phyloP scores from a whole-genome alignment of 768 basidiomycete genomes.

The Amanita rubescens region DNA sequence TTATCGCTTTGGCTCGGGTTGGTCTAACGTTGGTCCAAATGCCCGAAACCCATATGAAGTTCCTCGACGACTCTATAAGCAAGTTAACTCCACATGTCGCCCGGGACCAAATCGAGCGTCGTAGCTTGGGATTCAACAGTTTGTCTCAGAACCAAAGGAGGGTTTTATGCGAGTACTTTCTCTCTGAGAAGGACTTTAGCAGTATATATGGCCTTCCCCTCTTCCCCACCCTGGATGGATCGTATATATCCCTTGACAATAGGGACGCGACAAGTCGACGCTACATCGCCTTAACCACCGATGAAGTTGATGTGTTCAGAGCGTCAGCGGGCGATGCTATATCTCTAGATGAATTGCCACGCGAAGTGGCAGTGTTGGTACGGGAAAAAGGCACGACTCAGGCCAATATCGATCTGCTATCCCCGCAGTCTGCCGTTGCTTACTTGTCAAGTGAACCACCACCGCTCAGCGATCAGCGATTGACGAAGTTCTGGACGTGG shows the following conservation, averaged over 20 bases:
- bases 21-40: constrained; percentile 30
- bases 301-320: constrained; percentile 23
- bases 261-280: neutral
- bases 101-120: constrained; percentile 23
- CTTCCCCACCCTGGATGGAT: constrained; percentile 20
- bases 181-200: constrained; percentile 23
- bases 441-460: constrained; percentile 14
- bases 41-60: constrained; percentile 25
- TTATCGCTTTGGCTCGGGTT: constrained; percentile 23
- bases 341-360: constrained; percentile 20
- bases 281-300: constrained; percentile 22
- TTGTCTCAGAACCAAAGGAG: constrained; percentile 6
- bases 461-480: constrained; percentile 21
- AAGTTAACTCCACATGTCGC: constrained; percentile 23
- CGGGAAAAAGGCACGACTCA: constrained; percentile 13
- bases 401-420: constrained; percentile 27
- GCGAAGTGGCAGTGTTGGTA: constrained; percentile 16
- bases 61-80: constrained; percentile 15
- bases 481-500: constrained; percentile 41
- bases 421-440: constrained; percentile 16
- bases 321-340: constrained; percentile 17
- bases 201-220: constrained; percentile 32
- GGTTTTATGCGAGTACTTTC: constrained; percentile 25
- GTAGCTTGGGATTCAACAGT: constrained; percentile 10
- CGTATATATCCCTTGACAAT: neutral